Evolutionary conservation across 345 rosid species (phyloP).

Genomic region (Salix suchowensis): DNA sequence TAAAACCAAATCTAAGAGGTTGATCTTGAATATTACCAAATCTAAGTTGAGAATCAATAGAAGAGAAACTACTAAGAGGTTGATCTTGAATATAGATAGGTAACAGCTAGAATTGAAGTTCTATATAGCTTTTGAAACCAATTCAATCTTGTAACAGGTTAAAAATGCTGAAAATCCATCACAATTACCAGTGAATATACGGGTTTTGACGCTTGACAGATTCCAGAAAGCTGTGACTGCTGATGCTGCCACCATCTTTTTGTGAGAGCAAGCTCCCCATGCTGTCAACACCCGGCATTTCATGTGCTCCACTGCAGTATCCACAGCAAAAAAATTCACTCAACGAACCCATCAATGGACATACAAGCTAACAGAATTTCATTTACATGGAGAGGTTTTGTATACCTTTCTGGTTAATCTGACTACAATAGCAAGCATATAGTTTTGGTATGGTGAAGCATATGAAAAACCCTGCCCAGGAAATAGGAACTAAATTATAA

Average conservation of each 20-base stretch:
- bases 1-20: neutral
- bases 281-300: constrained; percentile 45
- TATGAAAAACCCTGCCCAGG: constrained; percentile 65
- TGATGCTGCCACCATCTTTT: constrained; percentile 78
- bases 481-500: neutral
- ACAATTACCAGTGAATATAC: constrained; percentile 61
- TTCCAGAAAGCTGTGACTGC: constrained; percentile 82
- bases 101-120: neutral
- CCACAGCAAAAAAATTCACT: neutral
- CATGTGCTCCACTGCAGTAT: constrained; percentile 45
- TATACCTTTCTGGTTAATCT: constrained; percentile 60
- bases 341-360: constrained; percentile 2
- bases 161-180: neutral
- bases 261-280: constrained; percentile 80
- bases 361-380: neutral
- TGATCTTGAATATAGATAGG: no score
- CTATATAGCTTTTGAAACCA: neutral
- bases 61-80: no score
- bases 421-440: constrained; percentile 52
- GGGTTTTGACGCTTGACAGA: constrained; percentile 69
- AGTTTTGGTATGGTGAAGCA: constrained; percentile 76
- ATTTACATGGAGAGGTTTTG: neutral
- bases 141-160: neutral
- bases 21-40: neutral
- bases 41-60: neutral